Percentiles rank a stretch among this genome's conserved stretches.
These are phyloP conservation scores for Pichia sp. DNA, from an alignment of 1,139 yeast genomes.

Conservation along the genomic window DNA sequence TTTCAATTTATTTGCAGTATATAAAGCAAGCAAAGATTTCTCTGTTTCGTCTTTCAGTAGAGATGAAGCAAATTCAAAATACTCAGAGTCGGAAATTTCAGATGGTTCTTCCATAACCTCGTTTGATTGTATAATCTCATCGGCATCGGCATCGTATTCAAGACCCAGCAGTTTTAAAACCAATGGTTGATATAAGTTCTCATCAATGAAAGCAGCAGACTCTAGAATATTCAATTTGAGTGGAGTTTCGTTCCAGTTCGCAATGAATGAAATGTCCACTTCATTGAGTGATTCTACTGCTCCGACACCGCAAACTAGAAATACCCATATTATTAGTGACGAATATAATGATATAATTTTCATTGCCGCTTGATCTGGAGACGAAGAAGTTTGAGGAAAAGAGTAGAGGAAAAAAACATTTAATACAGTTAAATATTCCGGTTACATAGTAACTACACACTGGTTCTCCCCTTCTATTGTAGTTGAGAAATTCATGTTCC, in stretches of 20 bases:
- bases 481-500: too few relatives aligned
- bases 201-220: slow-evolving; percentile 14
- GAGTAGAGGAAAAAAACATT: too few relatives aligned
- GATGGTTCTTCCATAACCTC: slow-evolving; percentile 23
- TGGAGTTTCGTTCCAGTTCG: slow-evolving; percentile 25
- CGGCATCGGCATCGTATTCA: slow-evolving; percentile 21
- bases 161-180: slow-evolving; percentile 32
- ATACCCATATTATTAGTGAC: too few relatives aligned
- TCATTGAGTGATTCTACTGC: slow-evolving; percentile 5
- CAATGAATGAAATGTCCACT: slow-evolving; percentile 21
- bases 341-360: too few relatives aligned
- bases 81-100: slow-evolving; percentile 29
- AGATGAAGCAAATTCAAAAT: slow-evolving; percentile 31
- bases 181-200: slow-evolving; percentile 40
- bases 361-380: too few relatives aligned
- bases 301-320: not conserved
- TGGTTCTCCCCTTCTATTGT: too few relatives aligned
- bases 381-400: not conserved
- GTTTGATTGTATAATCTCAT: slow-evolving; percentile 14
- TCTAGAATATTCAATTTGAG: slow-evolving; percentile 24
- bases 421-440: too few relatives aligned
- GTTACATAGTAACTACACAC: too few relatives aligned
- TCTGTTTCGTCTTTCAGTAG: slow-evolving; percentile 22
- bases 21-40: slow-evolving; percentile 37
- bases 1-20: slow-evolving; percentile 42